Conservation (phyloP, 805 yeast species). For the Metschnikowia peoriensis region DNA sequence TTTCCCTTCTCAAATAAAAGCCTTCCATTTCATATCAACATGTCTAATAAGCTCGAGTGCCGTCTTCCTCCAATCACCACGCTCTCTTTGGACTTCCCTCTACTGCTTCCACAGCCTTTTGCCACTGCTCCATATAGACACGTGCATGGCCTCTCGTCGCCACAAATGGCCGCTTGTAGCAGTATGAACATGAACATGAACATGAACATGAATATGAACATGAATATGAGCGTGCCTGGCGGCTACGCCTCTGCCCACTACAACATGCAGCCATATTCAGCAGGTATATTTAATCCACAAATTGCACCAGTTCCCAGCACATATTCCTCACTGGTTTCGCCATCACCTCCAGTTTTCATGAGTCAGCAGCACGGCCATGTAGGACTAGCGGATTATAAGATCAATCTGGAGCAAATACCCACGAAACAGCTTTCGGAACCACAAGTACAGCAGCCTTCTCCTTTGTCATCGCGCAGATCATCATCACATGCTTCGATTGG, state of each 20-base stretch:
- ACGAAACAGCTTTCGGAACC: not conserved
- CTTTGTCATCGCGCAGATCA: conserved; percentile 6
- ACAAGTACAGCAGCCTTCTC: conserved; percentile 7
- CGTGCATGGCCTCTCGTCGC: conserved; percentile 4
- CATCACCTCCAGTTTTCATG: not conserved
- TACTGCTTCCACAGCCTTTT: conserved; percentile 11
- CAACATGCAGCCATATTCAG: not conserved
- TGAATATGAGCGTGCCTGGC: not conserved
- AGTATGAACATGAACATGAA: too few relatives aligned
- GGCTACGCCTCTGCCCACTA: not conserved
- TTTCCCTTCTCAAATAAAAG: too few relatives aligned
- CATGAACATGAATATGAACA: too few relatives aligned
- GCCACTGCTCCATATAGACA: not conserved
- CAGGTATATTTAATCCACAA: not conserved
- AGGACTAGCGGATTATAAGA: not conserved
- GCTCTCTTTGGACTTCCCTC: conserved; percentile 34
- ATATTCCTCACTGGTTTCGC: not conserved
- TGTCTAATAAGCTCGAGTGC: conserved; percentile 16
- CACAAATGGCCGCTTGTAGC: conserved; percentile 2
- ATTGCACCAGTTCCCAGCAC: not conserved
- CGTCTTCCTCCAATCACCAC: conserved; percentile 36
- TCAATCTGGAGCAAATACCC: not conserved
- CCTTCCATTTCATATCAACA: too few relatives aligned
- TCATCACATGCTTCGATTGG: not conserved
- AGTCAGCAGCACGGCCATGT: not conserved